Evolutionary conservation across 1,284 basidiomycete genomes (phyloP).

Genomic region (Boletus semigastroideus): DNA sequence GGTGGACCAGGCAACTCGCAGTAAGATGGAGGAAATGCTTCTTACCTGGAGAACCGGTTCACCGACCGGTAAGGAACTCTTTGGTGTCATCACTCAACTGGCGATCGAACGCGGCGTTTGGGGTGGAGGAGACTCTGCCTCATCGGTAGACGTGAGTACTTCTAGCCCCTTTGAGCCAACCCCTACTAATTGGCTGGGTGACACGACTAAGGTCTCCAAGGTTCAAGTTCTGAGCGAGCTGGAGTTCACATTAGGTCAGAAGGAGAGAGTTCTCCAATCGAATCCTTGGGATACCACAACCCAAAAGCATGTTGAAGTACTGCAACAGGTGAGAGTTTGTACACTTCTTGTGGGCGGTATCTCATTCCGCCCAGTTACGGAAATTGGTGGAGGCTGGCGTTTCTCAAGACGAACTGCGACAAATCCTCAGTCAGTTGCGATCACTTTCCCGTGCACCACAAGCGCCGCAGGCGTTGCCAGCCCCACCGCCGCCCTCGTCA

Average conservation of each 20-base stretch:
- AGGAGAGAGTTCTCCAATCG: constrained; percentile 62
- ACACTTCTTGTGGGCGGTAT: not conserved
- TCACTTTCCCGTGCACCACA: constrained; percentile 51
- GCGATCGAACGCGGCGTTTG: constrained; percentile 78
- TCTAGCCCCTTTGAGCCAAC: not conserved
- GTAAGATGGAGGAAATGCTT: constrained; percentile 96
- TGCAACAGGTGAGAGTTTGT: constrained; percentile 63
- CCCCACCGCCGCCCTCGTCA: constrained; percentile 20
- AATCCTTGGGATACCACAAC: constrained; percentile 67
- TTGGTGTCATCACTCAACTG: constrained; percentile 70
- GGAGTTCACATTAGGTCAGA: constrained; percentile 74
- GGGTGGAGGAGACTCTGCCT: constrained; percentile 50
- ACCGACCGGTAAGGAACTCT: constrained; percentile 78
- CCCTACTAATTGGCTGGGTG: constrained; percentile 9
- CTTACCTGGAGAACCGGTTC: constrained; percentile 88
- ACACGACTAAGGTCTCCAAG: constrained; percentile 53
- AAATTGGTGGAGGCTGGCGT: constrained; percentile 76
- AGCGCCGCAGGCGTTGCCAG: constrained; percentile 36
- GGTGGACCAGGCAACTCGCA: constrained; percentile 80
- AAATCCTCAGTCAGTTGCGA: constrained; percentile 78
- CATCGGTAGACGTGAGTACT: constrained; percentile 36
- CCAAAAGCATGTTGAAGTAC: constrained; percentile 65
- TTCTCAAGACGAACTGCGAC: constrained; percentile 75
- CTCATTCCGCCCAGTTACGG: constrained; percentile 54
- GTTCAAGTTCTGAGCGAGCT: constrained; percentile 78